Evolutionary conservation across 371 early-diverging fungal species (phyloP).

Genomic region (Conidiobolus incongruus): DNA sequence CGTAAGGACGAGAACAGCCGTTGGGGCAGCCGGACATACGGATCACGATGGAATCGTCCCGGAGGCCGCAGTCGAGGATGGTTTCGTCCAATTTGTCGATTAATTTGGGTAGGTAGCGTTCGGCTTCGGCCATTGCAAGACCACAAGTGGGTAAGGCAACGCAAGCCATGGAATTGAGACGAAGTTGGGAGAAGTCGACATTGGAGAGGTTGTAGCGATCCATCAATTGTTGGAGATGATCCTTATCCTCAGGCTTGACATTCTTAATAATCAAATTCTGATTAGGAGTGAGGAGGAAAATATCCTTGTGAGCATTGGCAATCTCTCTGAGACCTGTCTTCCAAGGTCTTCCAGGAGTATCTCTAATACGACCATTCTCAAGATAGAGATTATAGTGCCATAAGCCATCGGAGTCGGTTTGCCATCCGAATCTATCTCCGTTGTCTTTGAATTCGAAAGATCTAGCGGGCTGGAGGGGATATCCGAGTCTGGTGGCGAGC

Average conservation of each 20-base stretch:
- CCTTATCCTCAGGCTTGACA: constrained; percentile 42
- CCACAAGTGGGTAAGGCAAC: constrained; percentile 85
- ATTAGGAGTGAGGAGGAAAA: constrained; percentile 76
- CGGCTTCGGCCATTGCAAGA: constrained; percentile 88
- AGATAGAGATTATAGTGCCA: constrained; percentile 68
- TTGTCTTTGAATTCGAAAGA: constrained; percentile 62
- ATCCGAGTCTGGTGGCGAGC: constrained; percentile 56
- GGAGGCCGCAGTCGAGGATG: constrained; percentile 54
- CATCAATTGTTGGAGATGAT: constrained; percentile 40
- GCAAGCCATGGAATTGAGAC: constrained; percentile 83
- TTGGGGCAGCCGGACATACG: constrained; percentile 95
- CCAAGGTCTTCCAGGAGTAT: constrained; percentile 47
- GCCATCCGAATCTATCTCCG: constrained; percentile 87
- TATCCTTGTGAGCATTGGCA: constrained; percentile 42
- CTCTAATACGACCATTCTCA: constrained; percentile 79
- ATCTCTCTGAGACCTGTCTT: constrained; percentile 62
- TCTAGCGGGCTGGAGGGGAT: constrained; percentile 30
- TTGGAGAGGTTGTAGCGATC: constrained; percentile 53
- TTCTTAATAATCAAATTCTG: constrained; percentile 67
- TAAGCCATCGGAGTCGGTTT: constrained; percentile 32
- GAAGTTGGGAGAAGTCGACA: constrained; percentile 45
- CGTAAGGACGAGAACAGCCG: constrained; percentile 82
- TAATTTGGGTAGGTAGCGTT: constrained; percentile 74
- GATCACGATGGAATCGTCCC: constrained; percentile 70
- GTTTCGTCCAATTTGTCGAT: constrained; percentile 49